Evolutionary conservation across 495 filamentous ascomycete genomes (phyloP).

Genomic region (Bacidia rubella): DNA sequence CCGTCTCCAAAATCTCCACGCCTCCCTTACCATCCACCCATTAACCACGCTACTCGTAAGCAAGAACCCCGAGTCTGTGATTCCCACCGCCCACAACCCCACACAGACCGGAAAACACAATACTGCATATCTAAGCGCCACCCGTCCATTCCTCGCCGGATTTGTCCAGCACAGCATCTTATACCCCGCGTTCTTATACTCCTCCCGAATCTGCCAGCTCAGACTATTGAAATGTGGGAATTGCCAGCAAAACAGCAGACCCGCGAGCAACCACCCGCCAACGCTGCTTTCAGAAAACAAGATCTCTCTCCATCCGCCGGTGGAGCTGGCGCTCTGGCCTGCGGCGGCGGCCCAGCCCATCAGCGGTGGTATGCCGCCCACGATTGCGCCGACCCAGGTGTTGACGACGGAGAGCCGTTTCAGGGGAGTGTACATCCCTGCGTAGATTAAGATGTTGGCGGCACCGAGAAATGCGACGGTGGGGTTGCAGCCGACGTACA

Average conservation of each 20-base stretch:
- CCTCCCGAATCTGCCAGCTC: slow-evolving; percentile 72
- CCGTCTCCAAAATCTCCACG: slow-evolving; percentile 66
- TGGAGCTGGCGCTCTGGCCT: slow-evolving; percentile 68
- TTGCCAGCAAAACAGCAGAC: slow-evolving; percentile 85
- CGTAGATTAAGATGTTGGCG: slow-evolving; percentile 78
- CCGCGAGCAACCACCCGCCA: slow-evolving; percentile 83
- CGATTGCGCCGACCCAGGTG: slow-evolving; percentile 88
- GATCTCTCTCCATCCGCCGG: slow-evolving; percentile 62
- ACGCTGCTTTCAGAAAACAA: slow-evolving; percentile 54
- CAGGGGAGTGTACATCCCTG: slow-evolving; percentile 80
- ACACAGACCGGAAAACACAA: slow-evolving; percentile 79
- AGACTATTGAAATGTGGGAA: slow-evolving; percentile 96
- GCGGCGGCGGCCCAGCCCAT: slow-evolving; percentile 98
- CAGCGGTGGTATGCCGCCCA: slow-evolving; percentile 84
- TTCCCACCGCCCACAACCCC: slow-evolving; percentile 62
- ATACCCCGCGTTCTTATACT: slow-evolving; percentile 80
- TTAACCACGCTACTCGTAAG: slow-evolving; percentile 72
- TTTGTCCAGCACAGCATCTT: slow-evolving; percentile 87
- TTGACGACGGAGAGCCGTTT: slow-evolving; percentile 81
- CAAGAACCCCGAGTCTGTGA: slow-evolving; percentile 82
- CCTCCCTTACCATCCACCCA: slow-evolving; percentile 71
- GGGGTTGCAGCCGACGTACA: slow-evolving; percentile 87
- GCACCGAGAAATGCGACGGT: slow-evolving; percentile 78
- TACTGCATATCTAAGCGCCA: slow-evolving; percentile 77
- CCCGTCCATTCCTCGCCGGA: slow-evolving; percentile 66